Evolutionary conservation across 306 rosid genomes (phyloP).

Genomic region (Rubus parviflorus): DNA sequence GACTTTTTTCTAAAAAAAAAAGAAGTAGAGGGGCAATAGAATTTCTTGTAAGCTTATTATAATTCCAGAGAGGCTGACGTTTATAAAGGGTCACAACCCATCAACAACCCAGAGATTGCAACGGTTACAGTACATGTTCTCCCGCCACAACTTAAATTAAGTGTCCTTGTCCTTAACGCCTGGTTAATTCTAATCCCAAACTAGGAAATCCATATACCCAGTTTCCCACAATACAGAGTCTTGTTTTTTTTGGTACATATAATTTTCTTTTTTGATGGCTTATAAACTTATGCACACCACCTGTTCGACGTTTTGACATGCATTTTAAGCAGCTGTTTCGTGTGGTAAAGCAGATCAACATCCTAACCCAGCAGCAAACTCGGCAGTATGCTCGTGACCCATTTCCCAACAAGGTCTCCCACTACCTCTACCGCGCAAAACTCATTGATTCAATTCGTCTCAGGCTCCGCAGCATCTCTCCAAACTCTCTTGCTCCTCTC

Average conservation of each 20-base stretch:
- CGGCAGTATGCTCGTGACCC: constrained; percentile 56
- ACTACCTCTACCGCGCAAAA: constrained; percentile 74
- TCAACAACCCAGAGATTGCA: not conserved
- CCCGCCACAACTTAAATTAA: not conserved
- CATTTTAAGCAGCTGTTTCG: constrained; percentile 30
- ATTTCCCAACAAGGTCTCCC: constrained; percentile 63
- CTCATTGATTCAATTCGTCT: constrained; percentile 78
- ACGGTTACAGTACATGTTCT: not conserved
- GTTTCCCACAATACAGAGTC: too few relatives aligned
- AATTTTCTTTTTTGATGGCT: too few relatives aligned
- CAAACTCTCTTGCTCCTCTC: constrained; percentile 44
- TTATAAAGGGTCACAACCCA: too few relatives aligned
- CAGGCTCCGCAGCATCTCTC: constrained; percentile 45
- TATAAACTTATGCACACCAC: constrained; percentile 3
- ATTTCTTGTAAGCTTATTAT: too few relatives aligned
- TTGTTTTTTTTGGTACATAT: too few relatives aligned
- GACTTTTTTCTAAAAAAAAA: too few relatives aligned
- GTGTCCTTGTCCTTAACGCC: not conserved
- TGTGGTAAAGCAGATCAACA: constrained; percentile 17
- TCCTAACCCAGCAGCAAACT: constrained; percentile 41
- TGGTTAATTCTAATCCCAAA: too few relatives aligned
- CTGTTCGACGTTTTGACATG: constrained; percentile 29
- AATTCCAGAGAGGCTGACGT: too few relatives aligned
- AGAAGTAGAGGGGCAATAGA: too few relatives aligned
- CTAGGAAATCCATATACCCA: too few relatives aligned